phyloP scores from a whole-genome alignment of 192 early-diverging fungal species.

The Geranomyces michiganensis region DNA sequence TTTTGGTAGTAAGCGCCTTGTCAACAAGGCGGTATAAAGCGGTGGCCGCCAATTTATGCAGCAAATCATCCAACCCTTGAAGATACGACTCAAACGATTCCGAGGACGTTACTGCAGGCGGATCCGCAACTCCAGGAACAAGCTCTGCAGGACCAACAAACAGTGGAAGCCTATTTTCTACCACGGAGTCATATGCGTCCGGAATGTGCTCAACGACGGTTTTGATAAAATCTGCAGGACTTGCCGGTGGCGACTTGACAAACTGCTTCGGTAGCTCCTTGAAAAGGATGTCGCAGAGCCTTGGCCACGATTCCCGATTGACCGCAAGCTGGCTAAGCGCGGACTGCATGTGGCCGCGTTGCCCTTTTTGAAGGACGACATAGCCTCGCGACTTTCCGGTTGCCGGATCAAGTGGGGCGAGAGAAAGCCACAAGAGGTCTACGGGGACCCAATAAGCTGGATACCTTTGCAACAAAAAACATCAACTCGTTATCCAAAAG shows the following conservation, averaged over 20 bases:
- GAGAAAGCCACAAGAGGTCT: conserved; percentile 43
- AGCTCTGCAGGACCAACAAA: conserved; percentile 12
- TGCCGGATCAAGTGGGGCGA: conserved; percentile 39
- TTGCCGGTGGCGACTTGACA: conserved; percentile 1
- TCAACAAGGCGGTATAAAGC: conserved; percentile 22
- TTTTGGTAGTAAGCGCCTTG: conserved; percentile 1
- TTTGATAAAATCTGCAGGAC: conserved; percentile 28
- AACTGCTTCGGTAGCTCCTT: conserved; percentile 28
- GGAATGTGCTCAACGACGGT: conserved; percentile 33
- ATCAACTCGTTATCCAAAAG: not conserved
- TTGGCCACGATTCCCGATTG: conserved; percentile 32
- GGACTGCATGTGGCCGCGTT: conserved; percentile 4
- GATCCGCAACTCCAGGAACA: not conserved
- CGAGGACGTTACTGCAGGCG: not conserved
- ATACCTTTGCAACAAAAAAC: conserved; percentile 29
- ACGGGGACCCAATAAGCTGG: conserved; percentile 46
- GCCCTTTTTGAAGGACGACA: conserved; percentile 8
- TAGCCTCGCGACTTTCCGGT: conserved; percentile 40
- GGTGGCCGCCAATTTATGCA: conserved; percentile 26
- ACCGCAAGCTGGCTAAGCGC: conserved; percentile 35
- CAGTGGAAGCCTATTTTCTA: conserved; percentile 37
- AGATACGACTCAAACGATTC: conserved; percentile 28
- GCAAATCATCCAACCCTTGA: conserved; percentile 30
- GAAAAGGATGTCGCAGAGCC: conserved; percentile 24
- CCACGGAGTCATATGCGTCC: conserved; percentile 35